phyloP scores from a whole-genome alignment of 176 grass and related monocot species.

The Musa beccarii region DNA sequence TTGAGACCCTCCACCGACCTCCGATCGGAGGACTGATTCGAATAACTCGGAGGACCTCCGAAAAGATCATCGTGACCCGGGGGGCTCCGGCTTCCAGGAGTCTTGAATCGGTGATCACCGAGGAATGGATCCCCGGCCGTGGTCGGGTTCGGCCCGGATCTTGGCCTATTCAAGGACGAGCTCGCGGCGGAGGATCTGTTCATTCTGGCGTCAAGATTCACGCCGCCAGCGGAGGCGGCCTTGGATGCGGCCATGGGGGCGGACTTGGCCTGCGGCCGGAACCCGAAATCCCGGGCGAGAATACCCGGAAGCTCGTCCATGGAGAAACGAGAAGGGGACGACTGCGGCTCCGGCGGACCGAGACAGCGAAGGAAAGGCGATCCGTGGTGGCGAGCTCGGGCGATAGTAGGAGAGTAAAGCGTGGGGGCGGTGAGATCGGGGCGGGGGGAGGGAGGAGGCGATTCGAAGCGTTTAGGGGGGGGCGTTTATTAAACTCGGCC shows the following conservation, averaged over 20 bases:
- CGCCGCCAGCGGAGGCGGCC: background rate
- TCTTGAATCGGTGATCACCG: slow-evolving; percentile 25
- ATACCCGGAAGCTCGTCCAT: slow-evolving; percentile 65
- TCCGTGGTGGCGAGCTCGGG: too few relatives aligned
- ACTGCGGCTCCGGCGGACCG: background rate
- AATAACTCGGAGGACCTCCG: slow-evolving; percentile 5
- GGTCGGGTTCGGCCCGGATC: background rate
- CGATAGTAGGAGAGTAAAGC: too few relatives aligned
- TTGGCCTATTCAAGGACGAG: background rate
- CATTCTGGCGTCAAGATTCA: background rate
- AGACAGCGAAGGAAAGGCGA: background rate
- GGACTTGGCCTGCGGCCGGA: slow-evolving; percentile 48
- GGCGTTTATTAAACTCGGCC: too few relatives aligned
- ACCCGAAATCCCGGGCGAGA: slow-evolving; percentile 53
- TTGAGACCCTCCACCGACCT: background rate
- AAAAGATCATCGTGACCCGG: slow-evolving; percentile 36
- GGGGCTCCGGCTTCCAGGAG: background rate
- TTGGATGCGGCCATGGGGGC: slow-evolving; percentile 30
- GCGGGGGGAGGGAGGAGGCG: too few relatives aligned
- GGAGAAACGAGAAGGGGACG: background rate
- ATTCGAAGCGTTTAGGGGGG: too few relatives aligned
- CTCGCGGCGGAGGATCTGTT: background rate
- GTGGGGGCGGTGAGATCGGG: too few relatives aligned
- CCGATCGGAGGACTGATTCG: background rate
- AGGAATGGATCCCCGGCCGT: background rate